Conservation (phyloP, 352 stramenopile species). For the Nothophytophthora sp. region DNA sequence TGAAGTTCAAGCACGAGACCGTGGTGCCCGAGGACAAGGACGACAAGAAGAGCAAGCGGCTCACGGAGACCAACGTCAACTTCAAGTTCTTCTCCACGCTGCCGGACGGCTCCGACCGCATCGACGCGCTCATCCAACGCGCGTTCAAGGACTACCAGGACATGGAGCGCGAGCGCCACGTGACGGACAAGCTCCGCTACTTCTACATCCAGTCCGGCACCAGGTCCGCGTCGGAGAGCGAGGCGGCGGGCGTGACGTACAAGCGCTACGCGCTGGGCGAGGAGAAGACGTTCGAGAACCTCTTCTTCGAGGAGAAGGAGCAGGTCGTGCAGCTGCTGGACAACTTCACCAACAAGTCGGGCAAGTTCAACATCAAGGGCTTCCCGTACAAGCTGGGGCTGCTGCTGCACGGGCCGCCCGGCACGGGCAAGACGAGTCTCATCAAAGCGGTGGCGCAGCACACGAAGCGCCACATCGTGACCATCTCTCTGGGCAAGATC, state of each 20-base stretch:
- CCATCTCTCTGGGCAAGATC: conserved; percentile 67
- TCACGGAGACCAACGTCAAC: conserved; percentile 27
- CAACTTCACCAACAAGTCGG: conserved; percentile 58
- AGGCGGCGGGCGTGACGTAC: conserved; percentile 19
- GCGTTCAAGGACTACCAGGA: conserved; percentile 43
- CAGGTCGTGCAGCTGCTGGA: conserved; percentile 67
- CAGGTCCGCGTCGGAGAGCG: conserved; percentile 3
- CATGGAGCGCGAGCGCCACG: conserved; percentile 32
- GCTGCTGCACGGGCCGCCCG: conserved; percentile 80
- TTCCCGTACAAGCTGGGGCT: conserved; percentile 89
- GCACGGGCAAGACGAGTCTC: conserved; percentile 87
- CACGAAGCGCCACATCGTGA: conserved; percentile 66
- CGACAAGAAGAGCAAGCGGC: conserved; percentile 19
- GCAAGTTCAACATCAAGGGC: conserved; percentile 85
- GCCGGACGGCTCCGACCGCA: conserved; percentile 33
- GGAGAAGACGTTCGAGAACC: conserved; percentile 85
- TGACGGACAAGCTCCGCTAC: conserved; percentile 46
- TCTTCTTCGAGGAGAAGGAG: conserved; percentile 88
- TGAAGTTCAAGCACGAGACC: conserved; percentile 55
- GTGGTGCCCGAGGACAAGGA: conserved; percentile 21
- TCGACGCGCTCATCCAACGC: conserved; percentile 40
- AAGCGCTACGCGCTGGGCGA: conserved; percentile 83
- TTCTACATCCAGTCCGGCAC: conserved; percentile 39
- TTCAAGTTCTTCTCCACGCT: conserved; percentile 28
- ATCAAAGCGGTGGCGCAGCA: conserved; percentile 84